phyloP scores from a whole-genome alignment of 1,284 basidiomycete genomes.

The Ustilago sp. region DNA sequence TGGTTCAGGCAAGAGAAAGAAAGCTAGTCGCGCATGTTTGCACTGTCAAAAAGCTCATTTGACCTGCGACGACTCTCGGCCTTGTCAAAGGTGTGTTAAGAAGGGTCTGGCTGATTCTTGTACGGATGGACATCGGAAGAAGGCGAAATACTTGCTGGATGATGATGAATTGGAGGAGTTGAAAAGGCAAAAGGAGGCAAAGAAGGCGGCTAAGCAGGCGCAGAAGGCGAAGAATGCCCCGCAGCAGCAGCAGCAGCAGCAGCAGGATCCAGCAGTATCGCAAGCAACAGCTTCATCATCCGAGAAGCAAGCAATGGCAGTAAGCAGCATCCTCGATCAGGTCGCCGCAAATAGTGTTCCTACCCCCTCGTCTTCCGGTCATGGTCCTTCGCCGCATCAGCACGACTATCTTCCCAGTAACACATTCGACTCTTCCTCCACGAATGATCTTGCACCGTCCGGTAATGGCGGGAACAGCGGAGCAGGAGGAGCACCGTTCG shows the following conservation, averaged over 20 bases:
- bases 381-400: slow-evolving; percentile 46
- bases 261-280: slow-evolving; percentile 17
- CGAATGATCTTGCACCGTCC: slow-evolving; percentile 16
- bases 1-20: slow-evolving; percentile 73
- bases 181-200: slow-evolving; percentile 53
- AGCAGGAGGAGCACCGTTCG: slow-evolving; percentile 20
- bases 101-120: slow-evolving; percentile 90
- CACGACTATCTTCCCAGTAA: slow-evolving; percentile 53
- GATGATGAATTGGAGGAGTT: slow-evolving; percentile 65
- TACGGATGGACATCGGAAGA: slow-evolving; percentile 93
- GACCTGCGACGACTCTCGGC: slow-evolving; percentile 95
- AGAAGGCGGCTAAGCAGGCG: slow-evolving; percentile 47
- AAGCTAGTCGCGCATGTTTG: slow-evolving; percentile 90
- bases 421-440: slow-evolving; percentile 33
- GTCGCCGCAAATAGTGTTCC: slow-evolving; percentile 22
- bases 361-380: slow-evolving; percentile 40
- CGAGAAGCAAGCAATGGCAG: slow-evolving; percentile 27
- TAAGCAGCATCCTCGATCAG: slow-evolving; percentile 46
- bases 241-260: slow-evolving; percentile 15
- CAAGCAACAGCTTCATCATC: slow-evolving; percentile 20
- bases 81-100: slow-evolving; percentile 93
- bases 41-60: slow-evolving; percentile 94
- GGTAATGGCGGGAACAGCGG: slow-evolving; percentile 8
- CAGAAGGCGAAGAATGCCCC: slow-evolving; percentile 21
- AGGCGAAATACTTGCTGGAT: slow-evolving; percentile 84